Evolutionary conservation across 2,329 filamentous ascomycete species (phyloP), one percentile per base, ranked within the genome.

Genomic region (Arthrobotrys sinensis): DNA sequence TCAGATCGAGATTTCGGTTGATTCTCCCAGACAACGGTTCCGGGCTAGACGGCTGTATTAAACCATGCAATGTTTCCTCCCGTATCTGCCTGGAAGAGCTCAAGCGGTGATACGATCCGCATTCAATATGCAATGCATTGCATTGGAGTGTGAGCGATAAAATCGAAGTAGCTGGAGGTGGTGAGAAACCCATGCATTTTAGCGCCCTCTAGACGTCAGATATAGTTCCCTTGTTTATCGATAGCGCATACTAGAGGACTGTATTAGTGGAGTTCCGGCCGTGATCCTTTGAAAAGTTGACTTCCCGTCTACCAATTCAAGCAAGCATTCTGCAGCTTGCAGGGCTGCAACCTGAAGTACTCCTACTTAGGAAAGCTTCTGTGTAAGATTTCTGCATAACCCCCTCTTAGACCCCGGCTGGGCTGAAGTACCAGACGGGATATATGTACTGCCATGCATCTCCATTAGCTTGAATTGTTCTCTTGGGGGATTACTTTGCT

Each of bases 1-100:
- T 77, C 72, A 43, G 72, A 77, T 77, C 72, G 72, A 77, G 66
- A 70, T 70, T 70, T 66, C 53, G 55, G 55, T 43, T 60, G 10
- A 14, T 40, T 60, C 19, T 16, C 12, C n/a, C 34, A 21, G 64
- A 32, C 34, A 55, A 11, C 64, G 48, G 32, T 21, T 4, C 40
- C 36, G 38, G n/a, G 10, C 28, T n/a, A 6, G 12, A 12, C 32
- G 14, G 40, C 16, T 48, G 21, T 19, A 19, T 65, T 10, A 50
- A 50, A 24, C 7, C 24, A 50, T 65, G 43, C 40, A 38, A 11
- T 48, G n/a, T n/a, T 50, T 14, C 62, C 38, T 14, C 45, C 62
- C 28, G 32, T 52, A 38, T 24, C 45, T 38, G 14, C 16, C 21
- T 19, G 36, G 16, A 43, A 60, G 55, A 60, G 55, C 55, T 60